Evolutionary conservation across 163 green algal genomes (phyloP).

Genomic region (Volvox carteri): DNA sequence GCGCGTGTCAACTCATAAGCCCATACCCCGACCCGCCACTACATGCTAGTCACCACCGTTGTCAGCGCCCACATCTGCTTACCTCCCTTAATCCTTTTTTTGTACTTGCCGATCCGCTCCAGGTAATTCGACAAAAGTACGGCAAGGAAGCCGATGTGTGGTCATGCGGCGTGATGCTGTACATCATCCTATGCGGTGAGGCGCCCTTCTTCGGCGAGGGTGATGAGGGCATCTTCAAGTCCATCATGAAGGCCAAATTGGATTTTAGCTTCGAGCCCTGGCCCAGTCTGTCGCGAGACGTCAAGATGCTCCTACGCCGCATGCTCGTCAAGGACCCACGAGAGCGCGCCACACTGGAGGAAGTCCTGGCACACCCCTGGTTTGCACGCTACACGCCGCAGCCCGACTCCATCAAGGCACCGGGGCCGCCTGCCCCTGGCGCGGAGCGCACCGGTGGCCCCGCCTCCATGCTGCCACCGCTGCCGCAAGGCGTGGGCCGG

Average conservation of each 20-base stretch:
- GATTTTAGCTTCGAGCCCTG: slow-evolving; percentile 75
- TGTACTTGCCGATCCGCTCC: background rate
- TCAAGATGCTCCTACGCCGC: slow-evolving; percentile 69
- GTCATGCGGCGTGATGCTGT: slow-evolving; percentile 82
- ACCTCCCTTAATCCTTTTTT: too few relatives aligned
- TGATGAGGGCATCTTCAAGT: slow-evolving; percentile 56
- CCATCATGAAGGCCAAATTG: slow-evolving; percentile 59
- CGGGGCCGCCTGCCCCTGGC: too few relatives aligned
- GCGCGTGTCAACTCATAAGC: too few relatives aligned
- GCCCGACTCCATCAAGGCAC: background rate
- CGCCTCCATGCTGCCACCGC: slow-evolving; percentile 1
- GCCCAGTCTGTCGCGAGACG: slow-evolving; percentile 70
- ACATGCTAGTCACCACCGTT: too few relatives aligned
- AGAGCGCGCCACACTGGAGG: slow-evolving; percentile 72
- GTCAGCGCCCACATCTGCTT: too few relatives aligned
- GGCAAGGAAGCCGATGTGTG: slow-evolving; percentile 82
- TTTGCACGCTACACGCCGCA: slow-evolving; percentile 3
- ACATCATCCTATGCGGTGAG: slow-evolving; percentile 80
- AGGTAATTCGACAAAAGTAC: slow-evolving; percentile 72
- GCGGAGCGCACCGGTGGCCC: background rate
- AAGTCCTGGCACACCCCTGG: slow-evolving; percentile 79
- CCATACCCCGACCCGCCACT: too few relatives aligned
- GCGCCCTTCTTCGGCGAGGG: slow-evolving; percentile 56
- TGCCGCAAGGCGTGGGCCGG: background rate
- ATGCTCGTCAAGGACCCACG: slow-evolving; percentile 80